Evolutionary conservation across 352 stramenopile genomes (phyloP).

Genomic region (Phytophthora podocarpi): DNA sequence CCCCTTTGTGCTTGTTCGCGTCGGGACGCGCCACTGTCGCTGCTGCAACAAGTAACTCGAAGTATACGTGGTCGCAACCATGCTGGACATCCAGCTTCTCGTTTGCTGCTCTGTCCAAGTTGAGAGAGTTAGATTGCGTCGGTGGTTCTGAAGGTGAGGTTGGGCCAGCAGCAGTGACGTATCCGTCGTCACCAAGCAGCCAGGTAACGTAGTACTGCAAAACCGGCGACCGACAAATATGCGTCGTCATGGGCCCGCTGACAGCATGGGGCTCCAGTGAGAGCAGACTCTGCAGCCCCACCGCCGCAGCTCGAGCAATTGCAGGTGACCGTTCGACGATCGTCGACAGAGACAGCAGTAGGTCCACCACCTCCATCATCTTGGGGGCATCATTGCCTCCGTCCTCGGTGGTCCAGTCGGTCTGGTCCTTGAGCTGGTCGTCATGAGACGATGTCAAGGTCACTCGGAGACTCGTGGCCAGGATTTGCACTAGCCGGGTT

Average conservation of each 20-base stretch:
- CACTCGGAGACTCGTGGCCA: constrained; percentile 27
- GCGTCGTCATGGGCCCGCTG: constrained; percentile 22
- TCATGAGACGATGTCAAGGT: constrained; percentile 24
- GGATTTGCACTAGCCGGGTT: constrained; percentile 30
- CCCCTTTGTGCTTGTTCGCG: constrained; percentile 8
- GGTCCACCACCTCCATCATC: constrained; percentile 31
- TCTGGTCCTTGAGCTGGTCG: constrained; percentile 11
- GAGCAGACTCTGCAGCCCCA: constrained; percentile 22
- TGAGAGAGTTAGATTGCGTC: too few species aligned
- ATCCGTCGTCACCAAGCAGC: constrained; percentile 6
- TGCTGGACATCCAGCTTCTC: not conserved
- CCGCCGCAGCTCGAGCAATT: constrained; percentile 11
- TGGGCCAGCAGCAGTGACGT: not conserved
- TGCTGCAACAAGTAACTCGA: constrained; percentile 24
- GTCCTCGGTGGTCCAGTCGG: not conserved
- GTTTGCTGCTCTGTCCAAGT: not conserved
- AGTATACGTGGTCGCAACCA: constrained; percentile 15
- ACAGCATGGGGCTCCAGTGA: constrained; percentile 14
- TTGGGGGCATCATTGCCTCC: constrained; percentile 8
- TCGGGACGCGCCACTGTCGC: constrained; percentile 10
- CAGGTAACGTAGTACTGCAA: constrained; percentile 21
- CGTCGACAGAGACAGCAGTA: constrained; percentile 27
- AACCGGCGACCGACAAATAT: constrained; percentile 26
- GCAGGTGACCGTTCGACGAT: constrained; percentile 6
- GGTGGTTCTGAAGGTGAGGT: not conserved